Evolutionary conservation across 2,329 filamentous ascomycete genomes (phyloP), one percentile per base, ranked within the genome.

Genomic region (Phaeomoniella chlamydospora): DNA sequence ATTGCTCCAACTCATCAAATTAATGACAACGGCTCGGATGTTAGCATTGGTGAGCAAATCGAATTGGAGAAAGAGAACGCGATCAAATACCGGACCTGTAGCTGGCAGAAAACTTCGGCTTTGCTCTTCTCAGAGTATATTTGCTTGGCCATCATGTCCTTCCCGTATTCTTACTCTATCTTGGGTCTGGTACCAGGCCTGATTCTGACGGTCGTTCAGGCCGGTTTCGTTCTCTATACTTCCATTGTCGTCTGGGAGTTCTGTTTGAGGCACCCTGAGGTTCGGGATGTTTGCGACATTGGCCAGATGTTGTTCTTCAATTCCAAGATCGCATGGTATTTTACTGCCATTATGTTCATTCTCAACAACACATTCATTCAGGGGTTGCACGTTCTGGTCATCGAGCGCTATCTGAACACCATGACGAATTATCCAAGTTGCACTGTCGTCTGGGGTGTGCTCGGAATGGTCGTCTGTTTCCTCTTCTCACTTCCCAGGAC

Each of bases 91-190:
- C 72, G 87, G 41, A 93, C 86, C 29, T 94, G 87, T 61, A 87
- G 79, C 46, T 94, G 87, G 87, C 80, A 83, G 52, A 94, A 94
- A 80, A 94, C 87, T 36, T 85, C 87, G 0, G 85, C 80, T 1
- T 57, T 94, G 46, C 74, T 94, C 35, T 94, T 94, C 60, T 90
- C 84, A 35, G 87, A 94, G 64, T 94, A 94, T 56, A 94, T 94
- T 40, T 93, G 85, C 55, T 62, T 94, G 58, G 72, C 72, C 15
- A 94, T 94, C 53, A 94, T 94, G 86, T 92, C 83, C 35, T 94
- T 94, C 47, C 87, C 87, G 0, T 93, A 82, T 70, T 93, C 85
- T 0, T 94, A 94, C 58, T 83, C 84, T 31, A 64, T 88, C 17
- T 71, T 94, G 5, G 87, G 87, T 5, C 69, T 94, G 12, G 83